A percentile compares a stretch with the other conserved stretches of the same genome.
Evolutionary conservation across 1,284 basidiomycete genomes (phyloP).

Genomic region (Tilletia caries): DNA sequence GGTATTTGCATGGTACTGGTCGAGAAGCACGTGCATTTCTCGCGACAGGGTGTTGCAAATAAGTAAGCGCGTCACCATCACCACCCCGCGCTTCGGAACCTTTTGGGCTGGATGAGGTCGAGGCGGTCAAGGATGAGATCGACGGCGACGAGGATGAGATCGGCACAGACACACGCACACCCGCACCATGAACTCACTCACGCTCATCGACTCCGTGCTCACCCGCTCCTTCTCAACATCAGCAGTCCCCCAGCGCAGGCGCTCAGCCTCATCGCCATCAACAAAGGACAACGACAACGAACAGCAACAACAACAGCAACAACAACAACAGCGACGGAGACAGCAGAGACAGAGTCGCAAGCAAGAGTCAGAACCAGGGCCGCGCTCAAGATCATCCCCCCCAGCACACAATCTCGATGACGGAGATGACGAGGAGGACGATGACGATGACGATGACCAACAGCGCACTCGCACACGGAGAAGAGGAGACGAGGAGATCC

Average conservation of each 20-base stretch:
- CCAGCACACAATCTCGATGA: background rate
- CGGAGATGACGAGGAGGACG: background rate
- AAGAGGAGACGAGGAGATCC: too few relatives aligned
- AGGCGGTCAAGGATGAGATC: background rate
- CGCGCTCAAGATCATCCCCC: background rate
- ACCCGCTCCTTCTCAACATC: conserved; percentile 33
- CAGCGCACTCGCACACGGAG: too few relatives aligned
- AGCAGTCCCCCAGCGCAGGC: conserved; percentile 7
- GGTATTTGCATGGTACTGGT: too few relatives aligned
- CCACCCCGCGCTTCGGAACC: too few relatives aligned
- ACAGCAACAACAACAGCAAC: background rate
- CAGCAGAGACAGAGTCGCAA: background rate
- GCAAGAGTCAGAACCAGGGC: background rate
- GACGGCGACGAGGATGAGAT: background rate
- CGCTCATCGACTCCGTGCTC: conserved; percentile 42
- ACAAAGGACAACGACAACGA: background rate
- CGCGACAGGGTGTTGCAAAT: background rate
- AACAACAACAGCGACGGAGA: background rate
- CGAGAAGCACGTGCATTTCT: background rate
- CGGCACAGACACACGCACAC: too few relatives aligned
- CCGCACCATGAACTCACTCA: conserved; percentile 39
- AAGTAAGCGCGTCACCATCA: too few relatives aligned
- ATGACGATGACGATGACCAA: background rate
- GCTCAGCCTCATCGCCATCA: background rate
- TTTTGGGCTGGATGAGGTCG: background rate